Conservation (phyloP, 1,139 yeast genomes). For the Spathaspora sp. region DNA sequence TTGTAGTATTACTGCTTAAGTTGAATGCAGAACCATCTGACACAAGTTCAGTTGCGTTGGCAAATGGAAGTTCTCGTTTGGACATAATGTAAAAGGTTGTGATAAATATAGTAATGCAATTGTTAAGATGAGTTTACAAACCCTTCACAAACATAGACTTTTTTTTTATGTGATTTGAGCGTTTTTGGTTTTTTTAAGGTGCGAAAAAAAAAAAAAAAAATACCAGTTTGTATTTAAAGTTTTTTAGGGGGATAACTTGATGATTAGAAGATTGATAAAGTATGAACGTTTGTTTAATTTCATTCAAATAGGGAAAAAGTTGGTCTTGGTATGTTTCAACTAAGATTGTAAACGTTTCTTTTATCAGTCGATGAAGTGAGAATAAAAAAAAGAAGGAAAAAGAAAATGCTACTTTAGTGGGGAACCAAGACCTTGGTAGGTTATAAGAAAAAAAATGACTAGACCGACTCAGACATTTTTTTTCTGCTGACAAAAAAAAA, state of each 20-base stretch:
- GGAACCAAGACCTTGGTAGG: neutral
- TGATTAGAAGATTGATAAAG: neutral
- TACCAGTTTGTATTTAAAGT: neutral
- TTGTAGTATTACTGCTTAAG: neutral
- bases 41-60: neutral
- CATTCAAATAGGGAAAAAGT: no score
- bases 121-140: neutral
- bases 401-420: neutral
- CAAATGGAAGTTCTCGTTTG: conserved; percentile 1
- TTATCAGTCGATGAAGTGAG: neutral
- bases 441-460: neutral
- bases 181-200: neutral
- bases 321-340: neutral
- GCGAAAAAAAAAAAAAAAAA: neutral
- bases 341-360: neutral
- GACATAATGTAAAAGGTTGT: neutral
- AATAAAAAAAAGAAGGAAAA: neutral
- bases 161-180: neutral
- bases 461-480: neutral
- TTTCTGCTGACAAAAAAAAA: neutral
- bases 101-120: neutral
- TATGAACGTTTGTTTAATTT: no score
- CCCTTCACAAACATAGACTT: neutral
- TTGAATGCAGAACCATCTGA: neutral
- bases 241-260: neutral